Conservation (phyloP, 495 filamentous ascomycete genomes). For the Daldinia grandis region DNA sequence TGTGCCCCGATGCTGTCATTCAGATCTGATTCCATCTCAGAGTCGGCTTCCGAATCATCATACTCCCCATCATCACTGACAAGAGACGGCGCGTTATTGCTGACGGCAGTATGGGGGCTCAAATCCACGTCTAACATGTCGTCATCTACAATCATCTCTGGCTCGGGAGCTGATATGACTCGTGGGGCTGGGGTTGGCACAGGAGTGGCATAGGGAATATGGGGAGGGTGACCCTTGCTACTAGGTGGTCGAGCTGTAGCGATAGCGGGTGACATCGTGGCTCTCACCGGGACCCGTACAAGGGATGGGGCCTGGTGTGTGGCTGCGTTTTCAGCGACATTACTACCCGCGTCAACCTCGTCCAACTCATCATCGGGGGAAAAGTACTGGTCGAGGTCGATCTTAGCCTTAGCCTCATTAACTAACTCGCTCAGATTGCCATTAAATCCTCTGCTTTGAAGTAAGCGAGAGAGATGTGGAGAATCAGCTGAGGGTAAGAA, state of each 20-base stretch:
- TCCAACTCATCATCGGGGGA: slow-evolving; percentile 58
- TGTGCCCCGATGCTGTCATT: slow-evolving; percentile 53
- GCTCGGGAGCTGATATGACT: slow-evolving; percentile 40
- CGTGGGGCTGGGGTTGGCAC: slow-evolving; percentile 43
- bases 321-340: slow-evolving; percentile 35
- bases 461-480: slow-evolving; percentile 77
- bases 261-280: slow-evolving; percentile 62
- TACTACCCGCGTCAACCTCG: slow-evolving; percentile 50
- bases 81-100: slow-evolving; percentile 82
- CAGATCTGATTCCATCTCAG: slow-evolving; percentile 52
- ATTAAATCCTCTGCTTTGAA: slow-evolving; percentile 69
- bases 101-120: slow-evolving; percentile 80
- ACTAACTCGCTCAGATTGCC: slow-evolving; percentile 70
- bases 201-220: slow-evolving; percentile 48
- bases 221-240: slow-evolving; percentile 60
- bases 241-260: slow-evolving; percentile 60
- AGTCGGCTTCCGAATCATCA: slow-evolving; percentile 63
- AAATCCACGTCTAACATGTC: slow-evolving; percentile 69
- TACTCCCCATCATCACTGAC: slow-evolving; percentile 89
- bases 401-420: slow-evolving; percentile 62
- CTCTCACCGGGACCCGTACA: slow-evolving; percentile 66
- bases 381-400: slow-evolving; percentile 61
- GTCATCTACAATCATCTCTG: slow-evolving; percentile 55
- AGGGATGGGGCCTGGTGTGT: slow-evolving; percentile 51
- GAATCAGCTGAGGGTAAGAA: slow-evolving; percentile 72